phyloP scores from a whole-genome alignment of 345 rosid genomes.

The Eutrema yunnanense region DNA sequence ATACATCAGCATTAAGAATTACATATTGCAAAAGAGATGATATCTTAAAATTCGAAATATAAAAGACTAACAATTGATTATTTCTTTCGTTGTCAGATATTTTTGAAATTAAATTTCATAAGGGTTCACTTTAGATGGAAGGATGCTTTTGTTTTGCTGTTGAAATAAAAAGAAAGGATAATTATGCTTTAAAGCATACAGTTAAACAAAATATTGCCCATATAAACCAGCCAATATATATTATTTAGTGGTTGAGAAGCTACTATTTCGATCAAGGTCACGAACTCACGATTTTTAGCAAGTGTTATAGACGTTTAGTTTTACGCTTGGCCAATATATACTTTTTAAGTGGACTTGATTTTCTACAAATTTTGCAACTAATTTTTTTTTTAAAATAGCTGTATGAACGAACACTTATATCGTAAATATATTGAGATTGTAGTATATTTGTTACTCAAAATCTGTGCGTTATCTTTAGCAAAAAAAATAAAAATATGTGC shows the following conservation, averaged over 20 bases:
- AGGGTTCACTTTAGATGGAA: too few species aligned
- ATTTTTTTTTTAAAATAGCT: neutral
- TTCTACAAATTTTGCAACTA: neutral
- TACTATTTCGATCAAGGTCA: neutral
- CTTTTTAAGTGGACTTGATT: neutral
- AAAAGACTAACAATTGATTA: neutral
- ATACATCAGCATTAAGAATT: neutral
- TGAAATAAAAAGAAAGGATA: too few species aligned
- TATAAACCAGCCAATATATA: too few species aligned
- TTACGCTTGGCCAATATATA: neutral
- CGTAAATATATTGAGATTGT: neutral
- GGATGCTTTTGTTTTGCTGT: too few species aligned
- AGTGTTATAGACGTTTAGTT: neutral
- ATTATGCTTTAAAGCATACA: too few species aligned
- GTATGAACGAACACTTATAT: neutral
- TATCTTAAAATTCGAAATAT: neutral
- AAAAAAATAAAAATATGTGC: too few species aligned
- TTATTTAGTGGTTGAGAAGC: neutral
- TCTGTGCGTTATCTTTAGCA: neutral
- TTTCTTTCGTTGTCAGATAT: neutral
- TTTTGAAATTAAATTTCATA: too few species aligned
- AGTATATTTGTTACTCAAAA: neutral
- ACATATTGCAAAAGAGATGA: neutral
- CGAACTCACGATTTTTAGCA: neutral
- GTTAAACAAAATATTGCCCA: too few species aligned